Conservation (phyloP, 306 rosid genomes). For the Ormosia emarginata region DNA sequence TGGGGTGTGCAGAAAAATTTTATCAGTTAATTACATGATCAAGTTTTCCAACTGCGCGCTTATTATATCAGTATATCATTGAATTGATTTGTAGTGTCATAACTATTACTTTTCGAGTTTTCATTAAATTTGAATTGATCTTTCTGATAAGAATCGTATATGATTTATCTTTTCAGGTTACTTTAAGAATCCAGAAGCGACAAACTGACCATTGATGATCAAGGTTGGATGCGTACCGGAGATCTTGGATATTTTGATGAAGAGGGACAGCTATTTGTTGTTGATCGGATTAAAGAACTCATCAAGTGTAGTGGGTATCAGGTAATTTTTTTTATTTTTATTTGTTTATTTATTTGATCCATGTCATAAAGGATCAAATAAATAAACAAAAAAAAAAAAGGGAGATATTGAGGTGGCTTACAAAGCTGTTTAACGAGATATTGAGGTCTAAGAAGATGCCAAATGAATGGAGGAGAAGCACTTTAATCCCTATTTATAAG, state of each 20-base stretch:
- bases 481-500: no score
- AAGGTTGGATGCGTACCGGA: slow-evolving; percentile 47
- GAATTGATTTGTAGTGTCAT: neutral
- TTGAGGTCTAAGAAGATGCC: no score
- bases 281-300: slow-evolving; percentile 53
- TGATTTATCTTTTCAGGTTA: slow-evolving; percentile 31
- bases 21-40: neutral
- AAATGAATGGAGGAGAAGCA: no score
- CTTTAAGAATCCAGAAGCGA: slow-evolving; percentile 43
- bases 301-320: slow-evolving; percentile 45
- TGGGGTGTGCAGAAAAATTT: neutral
- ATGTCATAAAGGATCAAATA: no score
- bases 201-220: slow-evolving; percentile 33
- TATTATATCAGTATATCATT: neutral
- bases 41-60: neutral
- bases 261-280: slow-evolving; percentile 36
- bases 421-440: no score
- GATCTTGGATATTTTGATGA: slow-evolving; percentile 52
- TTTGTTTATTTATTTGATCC: no score
- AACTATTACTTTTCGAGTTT: neutral
- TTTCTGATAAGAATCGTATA: neutral
- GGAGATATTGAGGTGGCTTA: no score
- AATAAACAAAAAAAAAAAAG: no score
- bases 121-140: neutral
- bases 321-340: neutral